phyloP scores from a whole-genome alignment of 495 filamentous ascomycete species.

The Chaetomium tenue region DNA sequence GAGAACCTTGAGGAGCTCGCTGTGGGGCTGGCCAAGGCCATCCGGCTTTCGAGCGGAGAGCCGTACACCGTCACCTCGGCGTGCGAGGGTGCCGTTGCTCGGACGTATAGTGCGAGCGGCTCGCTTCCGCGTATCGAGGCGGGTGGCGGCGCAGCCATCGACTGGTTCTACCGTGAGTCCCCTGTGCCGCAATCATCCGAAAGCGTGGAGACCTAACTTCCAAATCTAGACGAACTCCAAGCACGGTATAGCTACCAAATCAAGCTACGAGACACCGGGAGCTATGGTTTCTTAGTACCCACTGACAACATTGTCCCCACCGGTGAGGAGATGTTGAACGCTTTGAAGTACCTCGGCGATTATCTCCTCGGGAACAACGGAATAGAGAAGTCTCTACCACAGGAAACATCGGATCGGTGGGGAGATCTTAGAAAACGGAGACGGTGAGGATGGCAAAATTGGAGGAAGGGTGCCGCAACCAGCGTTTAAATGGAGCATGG shows the following conservation, averaged over 20 bases:
- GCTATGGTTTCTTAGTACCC: constrained; percentile 88
- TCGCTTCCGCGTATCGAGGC: constrained; percentile 54
- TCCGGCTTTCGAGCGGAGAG: constrained; percentile 71
- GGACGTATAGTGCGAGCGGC: constrained; percentile 33
- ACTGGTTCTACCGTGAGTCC: constrained; percentile 82
- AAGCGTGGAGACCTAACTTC: neutral
- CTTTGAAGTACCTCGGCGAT: constrained; percentile 75
- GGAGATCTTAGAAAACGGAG: constrained; percentile 29
- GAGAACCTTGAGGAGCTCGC: constrained; percentile 91
- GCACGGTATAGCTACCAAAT: constrained; percentile 91
- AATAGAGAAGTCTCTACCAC: constrained; percentile 44
- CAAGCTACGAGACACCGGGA: constrained; percentile 90
- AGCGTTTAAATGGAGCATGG: neutral
- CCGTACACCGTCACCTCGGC: constrained; percentile 79
- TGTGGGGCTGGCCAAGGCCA: constrained; percentile 85
- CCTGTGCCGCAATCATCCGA: too few species aligned
- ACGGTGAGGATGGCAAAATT: constrained; percentile 13
- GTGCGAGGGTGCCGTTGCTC: constrained; percentile 73
- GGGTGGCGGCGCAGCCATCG: constrained; percentile 81
- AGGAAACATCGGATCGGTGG: constrained; percentile 17
- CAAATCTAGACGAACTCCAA: constrained; percentile 57
- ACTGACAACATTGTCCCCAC: constrained; percentile 85
- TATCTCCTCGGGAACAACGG: constrained; percentile 67
- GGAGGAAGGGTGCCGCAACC: neutral
- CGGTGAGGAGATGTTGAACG: constrained; percentile 79